A percentile compares a stretch with the other conserved stretches of the same genome.
Evolutionary conservation across 345 rosid genomes (phyloP).

Genomic region (Linum trigynum): DNA sequence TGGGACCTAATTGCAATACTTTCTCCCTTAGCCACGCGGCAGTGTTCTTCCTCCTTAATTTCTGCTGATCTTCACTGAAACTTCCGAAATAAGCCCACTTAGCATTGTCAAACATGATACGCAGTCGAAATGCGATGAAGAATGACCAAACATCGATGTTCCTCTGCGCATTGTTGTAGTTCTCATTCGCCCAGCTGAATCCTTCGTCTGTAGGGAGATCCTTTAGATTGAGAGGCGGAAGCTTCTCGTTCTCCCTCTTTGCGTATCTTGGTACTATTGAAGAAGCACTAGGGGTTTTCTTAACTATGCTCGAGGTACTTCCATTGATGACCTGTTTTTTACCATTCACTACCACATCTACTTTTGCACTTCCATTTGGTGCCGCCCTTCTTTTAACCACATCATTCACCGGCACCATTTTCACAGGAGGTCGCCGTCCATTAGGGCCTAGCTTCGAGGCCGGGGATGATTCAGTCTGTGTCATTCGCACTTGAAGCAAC

Average conservation of each 20-base stretch:
- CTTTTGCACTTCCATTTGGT: slow-evolving; percentile 23
- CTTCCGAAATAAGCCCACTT: slow-evolving; percentile 80
- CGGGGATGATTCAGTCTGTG: slow-evolving; percentile 39
- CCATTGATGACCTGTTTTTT: slow-evolving; percentile 48
- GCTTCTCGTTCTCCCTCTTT: slow-evolving; percentile 22
- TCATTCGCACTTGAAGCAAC: slow-evolving; percentile 42
- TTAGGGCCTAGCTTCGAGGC: slow-evolving; percentile 39
- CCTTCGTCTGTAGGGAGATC: slow-evolving; percentile 85
- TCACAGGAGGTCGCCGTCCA: slow-evolving; percentile 36
- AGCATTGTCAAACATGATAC: slow-evolving; percentile 68
- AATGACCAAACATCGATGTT: slow-evolving; percentile 87
- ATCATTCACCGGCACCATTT: slow-evolving; percentile 80
- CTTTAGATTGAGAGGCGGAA: slow-evolving; percentile 56
- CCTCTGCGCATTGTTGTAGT: slow-evolving; percentile 64
- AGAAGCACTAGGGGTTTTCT: slow-evolving; percentile 31
- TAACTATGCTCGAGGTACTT: slow-evolving; percentile 28
- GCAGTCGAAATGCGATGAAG: slow-evolving; percentile 57
- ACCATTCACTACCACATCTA: slow-evolving; percentile 43
- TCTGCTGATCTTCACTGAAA: slow-evolving; percentile 80
- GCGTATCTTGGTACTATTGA: slow-evolving; percentile 25
- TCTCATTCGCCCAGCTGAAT: slow-evolving; percentile 94
- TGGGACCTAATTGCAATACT: slow-evolving; percentile 93
- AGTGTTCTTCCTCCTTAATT: slow-evolving; percentile 52
- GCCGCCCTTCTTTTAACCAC: slow-evolving; percentile 39
- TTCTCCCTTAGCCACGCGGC: slow-evolving; percentile 86